A percentile compares a stretch with the other conserved stretches of the same genome.
Conservation (phyloP, 345 rosid genomes). For the Excoecaria cochinchinensis region DNA sequence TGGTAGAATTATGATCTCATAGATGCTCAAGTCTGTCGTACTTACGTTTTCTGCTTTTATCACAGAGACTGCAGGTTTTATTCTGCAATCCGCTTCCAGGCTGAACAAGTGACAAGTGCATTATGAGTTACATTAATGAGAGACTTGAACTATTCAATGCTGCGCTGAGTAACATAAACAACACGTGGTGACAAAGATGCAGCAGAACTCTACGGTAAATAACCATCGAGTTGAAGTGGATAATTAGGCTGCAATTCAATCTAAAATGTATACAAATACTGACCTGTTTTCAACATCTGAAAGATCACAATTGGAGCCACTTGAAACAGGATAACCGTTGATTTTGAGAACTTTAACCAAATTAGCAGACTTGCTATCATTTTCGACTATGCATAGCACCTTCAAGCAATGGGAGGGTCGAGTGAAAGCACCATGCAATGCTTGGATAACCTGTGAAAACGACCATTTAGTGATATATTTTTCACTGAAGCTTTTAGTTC, state of each 20-base stretch:
- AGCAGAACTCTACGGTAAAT: not conserved
- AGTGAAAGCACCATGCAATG: slow-evolving; percentile 21
- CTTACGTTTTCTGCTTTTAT: slow-evolving; percentile 34
- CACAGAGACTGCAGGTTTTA: slow-evolving; percentile 35
- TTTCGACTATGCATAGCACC: slow-evolving; percentile 38
- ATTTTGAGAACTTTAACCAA: slow-evolving; percentile 40
- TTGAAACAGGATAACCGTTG: slow-evolving; percentile 38
- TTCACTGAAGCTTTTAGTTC: slow-evolving; percentile 6
- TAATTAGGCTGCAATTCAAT: not conserved
- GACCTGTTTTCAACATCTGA: slow-evolving; percentile 40
- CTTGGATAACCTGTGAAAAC: slow-evolving; percentile 33
- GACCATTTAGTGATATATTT: not conserved
- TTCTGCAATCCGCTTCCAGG: slow-evolving; percentile 23
- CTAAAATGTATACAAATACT: not conserved
- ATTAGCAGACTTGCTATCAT: slow-evolving; percentile 33
- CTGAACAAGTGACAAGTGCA: slow-evolving; percentile 14
- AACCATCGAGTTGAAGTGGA: not conserved
- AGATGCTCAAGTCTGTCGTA: slow-evolving; percentile 35
- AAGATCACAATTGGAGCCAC: slow-evolving; percentile 16
- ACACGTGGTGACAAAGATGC: not conserved
- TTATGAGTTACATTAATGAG: not conserved
- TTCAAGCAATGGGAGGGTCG: slow-evolving; percentile 22
- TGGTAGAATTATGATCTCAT: slow-evolving; percentile 46
- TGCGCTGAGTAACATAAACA: not conserved
- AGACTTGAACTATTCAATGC: not conserved